These are phyloP conservation scores for Cupressus sempervirens DNA, from an alignment of 75 land plant species.

Conservation along the genomic window DNA sequence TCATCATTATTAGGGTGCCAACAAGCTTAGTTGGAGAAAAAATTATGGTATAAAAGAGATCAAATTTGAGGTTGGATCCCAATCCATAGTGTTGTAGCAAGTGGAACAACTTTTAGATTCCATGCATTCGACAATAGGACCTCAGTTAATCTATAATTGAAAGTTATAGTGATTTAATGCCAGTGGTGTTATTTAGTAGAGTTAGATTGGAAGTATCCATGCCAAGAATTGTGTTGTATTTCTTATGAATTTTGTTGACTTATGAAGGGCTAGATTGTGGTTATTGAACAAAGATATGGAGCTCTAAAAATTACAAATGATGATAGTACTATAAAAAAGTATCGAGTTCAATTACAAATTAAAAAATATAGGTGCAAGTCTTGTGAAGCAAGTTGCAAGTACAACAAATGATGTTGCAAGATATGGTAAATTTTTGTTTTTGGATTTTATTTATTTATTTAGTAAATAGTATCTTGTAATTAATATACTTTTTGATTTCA, in stretches of 20 bases:
- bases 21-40: conserved; percentile 40
- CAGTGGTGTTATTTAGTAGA: background rate
- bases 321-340: too few species aligned
- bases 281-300: too few species aligned
- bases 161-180: background rate
- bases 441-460: too few species aligned
- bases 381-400: too few species aligned
- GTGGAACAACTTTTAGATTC: conserved; percentile 91
- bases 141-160: conserved; percentile 42
- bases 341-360: too few species aligned
- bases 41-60: conserved; percentile 75
- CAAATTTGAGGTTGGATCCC: conserved; percentile 77
- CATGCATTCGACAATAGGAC: conserved; percentile 88
- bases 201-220: background rate
- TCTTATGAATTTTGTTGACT: too few species aligned
- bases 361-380: too few species aligned
- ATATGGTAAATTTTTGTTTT: conserved; percentile 58
- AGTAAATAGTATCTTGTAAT: background rate
- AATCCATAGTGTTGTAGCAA: conserved; percentile 78
- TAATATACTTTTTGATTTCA: background rate
- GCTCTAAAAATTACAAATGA: too few species aligned
- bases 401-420: conserved; percentile 92
- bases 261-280: too few species aligned
- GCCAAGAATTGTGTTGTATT: conserved; percentile 5
- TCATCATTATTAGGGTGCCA: conserved; percentile 22